A percentile compares a stretch with the other conserved stretches of the same genome.
Evolutionary conservation across 768 basidiomycete genomes (phyloP).

Genomic region (Kwoniella dendrophila): DNA sequence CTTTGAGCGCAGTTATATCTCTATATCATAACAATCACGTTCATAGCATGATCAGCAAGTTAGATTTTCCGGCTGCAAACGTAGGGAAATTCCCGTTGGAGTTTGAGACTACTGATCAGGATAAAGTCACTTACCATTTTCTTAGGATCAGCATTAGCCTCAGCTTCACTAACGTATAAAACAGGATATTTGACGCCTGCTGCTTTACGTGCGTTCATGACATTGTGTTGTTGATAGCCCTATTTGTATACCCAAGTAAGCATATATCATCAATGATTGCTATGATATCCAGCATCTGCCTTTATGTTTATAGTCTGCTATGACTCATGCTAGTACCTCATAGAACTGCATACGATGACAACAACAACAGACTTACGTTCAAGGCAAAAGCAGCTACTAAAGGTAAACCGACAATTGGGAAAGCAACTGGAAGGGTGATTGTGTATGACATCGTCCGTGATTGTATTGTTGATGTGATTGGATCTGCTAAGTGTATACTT

Average conservation of each 20-base stretch:
- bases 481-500: too few relatives aligned
- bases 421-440: conserved; percentile 31
- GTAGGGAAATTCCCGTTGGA: background rate
- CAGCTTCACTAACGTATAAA: conserved; percentile 42
- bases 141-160: conserved; percentile 43
- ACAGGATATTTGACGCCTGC: conserved; percentile 44
- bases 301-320: background rate
- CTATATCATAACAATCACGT: conserved; percentile 8
- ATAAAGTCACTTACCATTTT: conserved; percentile 24
- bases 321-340: background rate
- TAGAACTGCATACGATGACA: background rate
- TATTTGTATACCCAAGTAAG: conserved; percentile 4
- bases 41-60: background rate
- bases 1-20: conserved; percentile 45
- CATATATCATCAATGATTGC: background rate
- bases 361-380: conserved; percentile 25
- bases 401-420: conserved; percentile 44
- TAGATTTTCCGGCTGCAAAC: background rate
- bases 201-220: conserved; percentile 33
- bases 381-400: conserved; percentile 28
- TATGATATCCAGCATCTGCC: too few relatives aligned
- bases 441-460: conserved; percentile 2
- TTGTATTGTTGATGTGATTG: background rate
- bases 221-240: conserved; percentile 34
- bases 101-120: background rate